Evolutionary conservation across 352 stramenopile species (phyloP).

Genomic region (Globisporangium orthogonon): DNA sequence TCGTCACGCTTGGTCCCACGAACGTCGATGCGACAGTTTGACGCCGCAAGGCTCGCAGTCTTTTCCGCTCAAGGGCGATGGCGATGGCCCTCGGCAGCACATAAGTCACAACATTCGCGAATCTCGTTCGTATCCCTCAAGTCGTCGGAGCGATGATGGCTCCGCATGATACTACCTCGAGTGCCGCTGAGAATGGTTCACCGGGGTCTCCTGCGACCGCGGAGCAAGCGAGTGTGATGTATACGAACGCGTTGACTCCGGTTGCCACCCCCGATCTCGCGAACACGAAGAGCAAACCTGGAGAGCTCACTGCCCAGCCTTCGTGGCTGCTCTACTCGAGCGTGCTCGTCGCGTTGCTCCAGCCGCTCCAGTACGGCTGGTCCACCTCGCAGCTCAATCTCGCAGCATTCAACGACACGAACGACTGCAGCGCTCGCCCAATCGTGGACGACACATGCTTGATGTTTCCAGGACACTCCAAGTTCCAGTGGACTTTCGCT

Average conservation of each 20-base stretch:
- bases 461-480: constrained; percentile 29
- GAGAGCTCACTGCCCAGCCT: background rate
- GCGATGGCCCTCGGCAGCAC: background rate
- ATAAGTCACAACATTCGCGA: background rate
- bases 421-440: constrained; percentile 21
- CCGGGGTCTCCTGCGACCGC: background rate
- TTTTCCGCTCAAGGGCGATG: background rate
- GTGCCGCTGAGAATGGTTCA: background rate
- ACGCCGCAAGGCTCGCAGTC: no score
- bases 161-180: background rate
- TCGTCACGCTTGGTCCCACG: background rate
- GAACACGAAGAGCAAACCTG: background rate
- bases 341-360: constrained; percentile 31
- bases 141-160: background rate
- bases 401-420: constrained; percentile 24
- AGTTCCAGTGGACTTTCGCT: constrained; percentile 26
- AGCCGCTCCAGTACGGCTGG: constrained; percentile 45
- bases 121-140: background rate
- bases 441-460: constrained; percentile 24
- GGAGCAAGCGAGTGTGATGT: background rate
- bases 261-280: background rate
- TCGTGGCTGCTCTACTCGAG: constrained; percentile 1
- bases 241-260: background rate
- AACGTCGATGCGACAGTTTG: background rate
- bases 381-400: constrained; percentile 57